phyloP scores from a whole-genome alignment of 208 protist genomes.

The Balamuthia mandrillaris region DNA sequence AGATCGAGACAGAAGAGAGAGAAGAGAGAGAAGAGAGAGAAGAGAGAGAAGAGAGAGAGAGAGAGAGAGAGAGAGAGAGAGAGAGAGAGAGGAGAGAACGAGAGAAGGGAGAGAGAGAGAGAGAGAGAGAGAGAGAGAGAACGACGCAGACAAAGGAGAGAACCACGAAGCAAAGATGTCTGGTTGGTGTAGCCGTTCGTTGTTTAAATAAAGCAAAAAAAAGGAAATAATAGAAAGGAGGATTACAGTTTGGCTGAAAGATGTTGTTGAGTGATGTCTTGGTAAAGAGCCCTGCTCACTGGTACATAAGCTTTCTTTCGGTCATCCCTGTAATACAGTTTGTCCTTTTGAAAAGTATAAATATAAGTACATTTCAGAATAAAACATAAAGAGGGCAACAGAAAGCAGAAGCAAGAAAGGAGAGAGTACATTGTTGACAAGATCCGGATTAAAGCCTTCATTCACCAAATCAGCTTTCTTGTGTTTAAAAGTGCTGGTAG shows the following conservation, averaged over 20 bases:
- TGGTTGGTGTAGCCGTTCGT: too few relatives aligned
- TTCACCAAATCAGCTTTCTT: slow-evolving; percentile 46
- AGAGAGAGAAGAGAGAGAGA: too few relatives aligned
- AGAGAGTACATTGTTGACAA: neutral
- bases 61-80: too few relatives aligned
- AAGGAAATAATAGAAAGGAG: too few relatives aligned
- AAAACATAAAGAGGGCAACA: neutral
- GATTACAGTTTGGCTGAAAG: neutral
- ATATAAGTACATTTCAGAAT: neutral
- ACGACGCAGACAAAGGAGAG: too few relatives aligned
- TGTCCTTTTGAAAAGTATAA: neutral
- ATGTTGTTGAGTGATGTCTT: slow-evolving; percentile 24
- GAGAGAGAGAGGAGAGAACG: too few relatives aligned
- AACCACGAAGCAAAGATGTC: too few relatives aligned
- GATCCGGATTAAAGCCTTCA: slow-evolving; percentile 41
- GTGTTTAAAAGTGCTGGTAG: slow-evolving; percentile 60
- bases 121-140: too few relatives aligned
- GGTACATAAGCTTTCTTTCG: neutral
- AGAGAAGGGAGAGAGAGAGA: too few relatives aligned
- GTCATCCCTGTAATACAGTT: slow-evolving; percentile 30
- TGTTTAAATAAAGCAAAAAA: too few relatives aligned
- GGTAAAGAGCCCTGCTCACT: slow-evolving; percentile 3
- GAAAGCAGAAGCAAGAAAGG: neutral
- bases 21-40: too few relatives aligned
- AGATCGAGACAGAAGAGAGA: too few relatives aligned